Base-by-base conservation (phyloP, 805 yeast species). In the Nakazawaea populi region DNA sequence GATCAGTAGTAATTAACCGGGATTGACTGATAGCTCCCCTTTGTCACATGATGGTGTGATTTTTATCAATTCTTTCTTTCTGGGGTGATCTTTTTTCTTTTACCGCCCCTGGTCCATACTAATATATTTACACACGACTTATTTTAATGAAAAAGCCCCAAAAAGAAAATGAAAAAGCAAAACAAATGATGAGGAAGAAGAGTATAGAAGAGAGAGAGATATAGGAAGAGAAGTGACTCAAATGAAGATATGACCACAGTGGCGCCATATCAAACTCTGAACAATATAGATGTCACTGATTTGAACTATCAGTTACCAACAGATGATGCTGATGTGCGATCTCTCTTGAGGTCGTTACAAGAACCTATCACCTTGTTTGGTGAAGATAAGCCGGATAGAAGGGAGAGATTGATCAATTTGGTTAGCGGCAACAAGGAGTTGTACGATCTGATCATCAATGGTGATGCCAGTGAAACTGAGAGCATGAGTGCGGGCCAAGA, bases 281-380 rank as follows among this genome's bases (percentile, higher is more conserved):
- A 18, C 24, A 18, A 18, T 18, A 18, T 24, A 11, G 46, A n/a
- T 36, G 46, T 7, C 4, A 46, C 36, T 12, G 60, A 59, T 43
- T 28, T 57, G 46, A 40, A 51, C 24, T 55, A 49, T 29, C 56
- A 52, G 29, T 73, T 84, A 0, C 94, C 96, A 9, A 82, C 89
- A 0, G 70, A 74, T 29, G 96, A 89, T 58, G 78, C 66, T 0
- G 83, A 81, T 6, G 94, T 89, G 6, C 72, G 78, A 44, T 55
- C 52, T 10, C 60, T 65, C 41, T 70, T 89, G 42, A 64, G 79
- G 37, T 59, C 61, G 28, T 56, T 83, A 4, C 78, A 77, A 4
- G 82, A 83, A 59, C 89, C 90, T 4, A 73, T 76, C 18, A 74
- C 80, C 0, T 60, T 67, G 14, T 73, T 72, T 54, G 83, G 82